These are phyloP conservation scores for Metschnikowia matae DNA, from an alignment of 805 yeast genomes.

Conservation along the genomic window DNA sequence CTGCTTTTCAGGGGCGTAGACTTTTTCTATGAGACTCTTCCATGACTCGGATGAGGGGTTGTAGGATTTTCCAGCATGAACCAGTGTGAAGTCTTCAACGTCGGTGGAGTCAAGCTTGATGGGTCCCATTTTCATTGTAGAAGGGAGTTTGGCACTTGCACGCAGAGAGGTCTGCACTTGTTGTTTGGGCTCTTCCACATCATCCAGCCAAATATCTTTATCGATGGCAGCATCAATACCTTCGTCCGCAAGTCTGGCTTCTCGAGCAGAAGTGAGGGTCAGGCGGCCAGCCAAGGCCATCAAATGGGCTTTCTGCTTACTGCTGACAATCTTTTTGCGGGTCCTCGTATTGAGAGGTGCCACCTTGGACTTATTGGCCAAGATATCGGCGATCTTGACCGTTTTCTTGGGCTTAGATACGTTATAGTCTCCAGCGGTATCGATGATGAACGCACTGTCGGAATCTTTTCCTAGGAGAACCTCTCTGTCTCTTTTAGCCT, in stretches of 20 bases:
- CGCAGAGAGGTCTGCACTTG: conserved; percentile 18
- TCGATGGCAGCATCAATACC: conserved; percentile 50
- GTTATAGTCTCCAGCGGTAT: conserved; percentile 38
- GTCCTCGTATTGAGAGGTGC: conserved; percentile 52
- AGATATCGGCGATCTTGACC: conserved; percentile 63
- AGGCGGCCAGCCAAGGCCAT: conserved; percentile 75
- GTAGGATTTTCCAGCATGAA: conserved; percentile 88
- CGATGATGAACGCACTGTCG: conserved; percentile 47
- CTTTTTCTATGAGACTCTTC: conserved; percentile 66
- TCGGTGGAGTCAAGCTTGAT: conserved; percentile 45
- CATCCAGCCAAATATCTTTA: conserved; percentile 71
- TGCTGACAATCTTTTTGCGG: conserved; percentile 56
- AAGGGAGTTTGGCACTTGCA: conserved; percentile 48
- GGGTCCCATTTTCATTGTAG: conserved; percentile 51
- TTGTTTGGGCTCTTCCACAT: conserved; percentile 13
- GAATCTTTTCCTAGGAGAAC: conserved; percentile 47
- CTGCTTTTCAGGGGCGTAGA: conserved; percentile 60
- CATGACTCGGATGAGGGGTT: conserved; percentile 86
- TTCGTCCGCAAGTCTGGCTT: conserved; percentile 56
- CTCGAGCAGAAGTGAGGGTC: conserved; percentile 48
- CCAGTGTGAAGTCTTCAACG: conserved; percentile 21
- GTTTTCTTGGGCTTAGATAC: conserved; percentile 30
- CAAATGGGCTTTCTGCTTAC: conserved; percentile 58
- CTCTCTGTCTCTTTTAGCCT: conserved; percentile 60
- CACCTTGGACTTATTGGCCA: conserved; percentile 69